These are phyloP conservation scores for Cercospora sojina DNA, from an alignment of 2,329 filamentous ascomycete species.

Conservation along the genomic window DNA sequence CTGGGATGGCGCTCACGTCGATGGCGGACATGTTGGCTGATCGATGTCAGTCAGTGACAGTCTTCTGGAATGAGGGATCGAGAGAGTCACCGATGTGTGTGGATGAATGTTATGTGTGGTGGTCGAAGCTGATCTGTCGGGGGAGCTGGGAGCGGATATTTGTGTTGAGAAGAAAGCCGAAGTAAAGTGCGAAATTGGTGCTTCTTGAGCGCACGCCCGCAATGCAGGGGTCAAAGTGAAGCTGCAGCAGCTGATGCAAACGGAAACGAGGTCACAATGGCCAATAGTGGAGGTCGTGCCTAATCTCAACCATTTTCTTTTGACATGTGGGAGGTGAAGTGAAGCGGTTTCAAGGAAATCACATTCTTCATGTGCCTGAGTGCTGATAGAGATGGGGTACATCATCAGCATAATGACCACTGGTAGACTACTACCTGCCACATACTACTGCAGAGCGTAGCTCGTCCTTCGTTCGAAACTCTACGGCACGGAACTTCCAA, in stretches of 20 bases:
- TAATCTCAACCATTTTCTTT: background rate
- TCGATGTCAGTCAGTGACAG: background rate
- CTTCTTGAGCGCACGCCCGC: background rate
- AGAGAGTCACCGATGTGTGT: constrained; percentile 6
- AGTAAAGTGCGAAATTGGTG: background rate
- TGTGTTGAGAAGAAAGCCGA: background rate
- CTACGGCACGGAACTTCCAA: background rate
- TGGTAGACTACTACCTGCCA: background rate
- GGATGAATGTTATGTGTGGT: constrained; percentile 2
- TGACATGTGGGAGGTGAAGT: constrained; percentile 2
- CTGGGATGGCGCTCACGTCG: constrained; percentile 8
- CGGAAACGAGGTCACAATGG: constrained; percentile 1
- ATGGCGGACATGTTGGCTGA: constrained; percentile 9
- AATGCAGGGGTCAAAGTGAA: constrained; percentile 2
- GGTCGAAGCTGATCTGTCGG: background rate
- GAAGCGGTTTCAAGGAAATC: background rate
- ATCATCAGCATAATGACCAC: background rate
- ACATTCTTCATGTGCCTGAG: background rate
- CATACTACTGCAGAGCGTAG: background rate
- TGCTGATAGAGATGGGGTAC: background rate
- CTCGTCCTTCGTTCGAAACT: background rate
- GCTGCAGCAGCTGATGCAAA: constrained; percentile 4
- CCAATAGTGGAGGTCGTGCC: background rate
- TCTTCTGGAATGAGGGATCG: background rate
- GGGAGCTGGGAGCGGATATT: background rate